A percentile compares a stretch with the other conserved stretches of the same genome.
These are phyloP conservation scores for Meyerozyma carpophila DNA, from an alignment of 1,139 yeast species.

Conservation along the genomic window DNA sequence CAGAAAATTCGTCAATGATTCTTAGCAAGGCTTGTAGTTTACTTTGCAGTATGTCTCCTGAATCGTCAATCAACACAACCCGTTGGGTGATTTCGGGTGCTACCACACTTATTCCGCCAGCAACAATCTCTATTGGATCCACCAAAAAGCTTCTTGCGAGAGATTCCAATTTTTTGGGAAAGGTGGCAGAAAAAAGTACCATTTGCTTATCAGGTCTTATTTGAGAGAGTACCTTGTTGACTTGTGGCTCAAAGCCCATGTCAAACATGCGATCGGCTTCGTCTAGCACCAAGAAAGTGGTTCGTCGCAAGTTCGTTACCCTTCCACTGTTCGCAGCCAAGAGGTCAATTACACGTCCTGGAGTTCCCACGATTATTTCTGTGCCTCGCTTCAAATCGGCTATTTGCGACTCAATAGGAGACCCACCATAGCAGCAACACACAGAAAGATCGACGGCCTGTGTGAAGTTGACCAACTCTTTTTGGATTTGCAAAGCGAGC, in stretches of 20 bases:
- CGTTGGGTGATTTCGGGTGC: constrained; percentile 76
- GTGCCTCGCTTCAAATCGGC: constrained; percentile 74
- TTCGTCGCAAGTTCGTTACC: constrained; percentile 60
- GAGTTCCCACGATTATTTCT: constrained; percentile 87
- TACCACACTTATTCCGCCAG: constrained; percentile 80
- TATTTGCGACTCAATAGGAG: constrained; percentile 77
- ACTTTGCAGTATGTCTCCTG: constrained; percentile 14
- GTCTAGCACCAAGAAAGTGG: constrained; percentile 81
- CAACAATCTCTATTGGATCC: constrained; percentile 69
- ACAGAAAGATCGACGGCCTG: constrained; percentile 38
- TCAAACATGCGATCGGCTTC: constrained; percentile 98
- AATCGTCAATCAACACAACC: constrained; percentile 52
- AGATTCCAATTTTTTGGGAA: constrained; percentile 73
- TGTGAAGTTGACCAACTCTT: constrained; percentile 60
- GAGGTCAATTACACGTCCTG: constrained; percentile 90
- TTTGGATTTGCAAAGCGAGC: constrained; percentile 76
- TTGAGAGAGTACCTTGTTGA: constrained; percentile 70
- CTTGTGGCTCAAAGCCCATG: constrained; percentile 97
- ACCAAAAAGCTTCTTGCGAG: constrained; percentile 61
- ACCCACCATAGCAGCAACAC: constrained; percentile 92
- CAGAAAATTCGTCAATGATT: constrained; percentile 42
- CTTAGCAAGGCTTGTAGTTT: constrained; percentile 55
- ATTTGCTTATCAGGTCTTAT: constrained; percentile 87
- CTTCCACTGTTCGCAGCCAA: constrained; percentile 81
- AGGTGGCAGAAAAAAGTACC: constrained; percentile 92